Evolutionary conservation across 176 grass and related monocot species (phyloP), one percentile per base, ranked within the genome.

Genomic region (Echinochloa phyllopogon): DNA sequence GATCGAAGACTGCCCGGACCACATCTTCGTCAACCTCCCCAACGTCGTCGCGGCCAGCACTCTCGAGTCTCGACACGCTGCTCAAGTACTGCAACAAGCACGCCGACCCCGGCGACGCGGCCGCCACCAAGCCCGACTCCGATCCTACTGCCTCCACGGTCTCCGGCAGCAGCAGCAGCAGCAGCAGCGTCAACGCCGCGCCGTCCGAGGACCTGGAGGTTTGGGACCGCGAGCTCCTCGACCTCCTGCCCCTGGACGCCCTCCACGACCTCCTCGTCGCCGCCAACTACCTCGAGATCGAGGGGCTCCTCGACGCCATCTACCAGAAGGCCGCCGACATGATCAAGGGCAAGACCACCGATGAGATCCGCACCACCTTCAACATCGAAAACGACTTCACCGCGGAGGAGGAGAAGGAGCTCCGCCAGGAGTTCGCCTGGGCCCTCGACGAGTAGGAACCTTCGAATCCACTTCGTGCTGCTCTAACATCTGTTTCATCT

Each of bases 181-280:
- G 3, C 59, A 17, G 60, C 60, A 4, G 1, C 25, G 10, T 6
- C 33, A 1, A 10, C 25, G 3, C 62, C 14, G n/a, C 25, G 29
- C 29, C 33, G 33, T 6, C 0, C 51, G 36, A 13, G 37, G 20
- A 37, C 15, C 3, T 33, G 25, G 47, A 53, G 49, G 14, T 5
- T 29, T 77, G 39, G 51, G 74, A 72, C 75, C 6, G 59, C 29
- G 14, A 40, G 20, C 39, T 86, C 66, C 3, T 86, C 65, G n/a
- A 17, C 65, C 10, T 3, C 18, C 75, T 86, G 27, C 8, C 8
- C 65, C 0, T 2, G 13, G 13, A 18, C 84, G 52, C 0, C 13
- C 64, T 86, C 65, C 9, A 18, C 52, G 13, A 49, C 41, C 1
- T 85, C 36, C 6, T 70, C 24, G 0, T 39, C 7, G 74, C 64